Percentiles rank a stretch among this genome's conserved stretches.
Evolutionary conservation across 257 asterid genomes (phyloP).

Genomic region (Ajuga chamaepitys): DNA sequence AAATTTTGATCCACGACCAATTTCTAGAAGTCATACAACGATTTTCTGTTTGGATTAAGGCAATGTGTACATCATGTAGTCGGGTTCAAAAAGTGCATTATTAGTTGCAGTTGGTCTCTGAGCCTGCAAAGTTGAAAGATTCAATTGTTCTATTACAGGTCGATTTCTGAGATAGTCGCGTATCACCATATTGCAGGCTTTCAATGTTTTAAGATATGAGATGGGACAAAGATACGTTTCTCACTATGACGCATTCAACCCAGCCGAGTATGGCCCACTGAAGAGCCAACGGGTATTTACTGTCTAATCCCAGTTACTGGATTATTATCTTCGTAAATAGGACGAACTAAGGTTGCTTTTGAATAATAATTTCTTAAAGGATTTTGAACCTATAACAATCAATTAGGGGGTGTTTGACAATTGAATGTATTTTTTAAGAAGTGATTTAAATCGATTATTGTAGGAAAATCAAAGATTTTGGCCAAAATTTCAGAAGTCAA

Average conservation of each 20-base stretch:
- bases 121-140: constrained; percentile 21
- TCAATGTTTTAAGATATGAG: constrained; percentile 76
- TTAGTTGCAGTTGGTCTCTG: neutral
- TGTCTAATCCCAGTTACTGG: neutral
- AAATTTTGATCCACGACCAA: constrained; percentile 6
- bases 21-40: neutral
- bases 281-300: constrained; percentile 73
- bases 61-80: neutral
- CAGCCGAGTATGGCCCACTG: constrained; percentile 70
- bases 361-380: neutral
- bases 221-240: constrained; percentile 70
- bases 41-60: neutral
- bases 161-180: constrained; percentile 34
- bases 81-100: neutral
- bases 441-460: too few species aligned
- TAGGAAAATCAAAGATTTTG: too few species aligned
- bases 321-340: neutral
- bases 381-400: neutral
- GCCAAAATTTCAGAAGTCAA: too few species aligned
- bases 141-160: constrained; percentile 37
- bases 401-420: too few species aligned
- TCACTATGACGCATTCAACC: constrained; percentile 77
- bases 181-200: constrained; percentile 67
- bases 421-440: too few species aligned
- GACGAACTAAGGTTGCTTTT: neutral